Base-by-base conservation (phyloP, 1,284 basidiomycete genomes). In the Termitomyces sp. region DNA sequence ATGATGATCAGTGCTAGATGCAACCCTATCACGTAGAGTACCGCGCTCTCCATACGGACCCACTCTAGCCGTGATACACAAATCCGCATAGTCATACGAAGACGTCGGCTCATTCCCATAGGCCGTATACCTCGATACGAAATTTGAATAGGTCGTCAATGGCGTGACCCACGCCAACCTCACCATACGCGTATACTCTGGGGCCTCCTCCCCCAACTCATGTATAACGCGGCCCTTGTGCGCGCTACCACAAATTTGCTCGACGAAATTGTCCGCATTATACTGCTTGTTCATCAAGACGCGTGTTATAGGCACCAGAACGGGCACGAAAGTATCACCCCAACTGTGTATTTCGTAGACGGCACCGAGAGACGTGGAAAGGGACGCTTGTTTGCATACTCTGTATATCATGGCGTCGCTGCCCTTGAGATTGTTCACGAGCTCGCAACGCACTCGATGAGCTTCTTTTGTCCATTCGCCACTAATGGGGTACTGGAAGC, bases 401-500 rank as follows among this genome's bases (percentile, higher is more conserved):
- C 53, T 36, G 9, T 58, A 51, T 44, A 65, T 44, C 1, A 59
- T 50, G 2, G 59, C 64, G 43, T 68, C 64, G 8, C 44, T 55
- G 1, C 66, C 67, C 48, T 73, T 70, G 33, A 70, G 40, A 10
- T 31, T 19, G 7, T 46, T 19, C 12, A 12, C 31, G 17, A 33
- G 28, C 31, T 31, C 45, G 5, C n/a, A 12, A 13, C 28, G 26
- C 2, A 6, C 15, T 34, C 33, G 2, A 12, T 7, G 9, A n/a
- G 30, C 28, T 19, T 38, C 36, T 8, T 8, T 6, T n/a, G 36
- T 38, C 36, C 36, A 38, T 15, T 38, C 36, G 36, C 36, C 36
- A 17, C n/a, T 17, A n/a, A 38, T 38, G 36, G 72, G 65, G 55
- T 78, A 78, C 39, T 66, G 61, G 62, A 75, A 72, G 6, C 61